Evolutionary conservation across 371 early-diverging fungal species (phyloP).

Genomic region (Mucor circinelloides): DNA sequence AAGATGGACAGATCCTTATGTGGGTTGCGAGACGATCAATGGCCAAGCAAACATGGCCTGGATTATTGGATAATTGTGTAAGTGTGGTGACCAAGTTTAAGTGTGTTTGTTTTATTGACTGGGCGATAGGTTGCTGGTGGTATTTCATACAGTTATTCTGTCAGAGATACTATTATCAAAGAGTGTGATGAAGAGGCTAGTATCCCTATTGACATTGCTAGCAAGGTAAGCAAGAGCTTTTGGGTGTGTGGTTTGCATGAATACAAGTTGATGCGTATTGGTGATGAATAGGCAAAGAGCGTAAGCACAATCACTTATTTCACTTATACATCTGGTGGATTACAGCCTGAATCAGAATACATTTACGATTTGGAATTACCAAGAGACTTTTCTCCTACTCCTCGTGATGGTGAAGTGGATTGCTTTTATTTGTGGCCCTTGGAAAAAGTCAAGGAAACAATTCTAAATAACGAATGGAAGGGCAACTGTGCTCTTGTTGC

Average conservation of each 20-base stretch:
- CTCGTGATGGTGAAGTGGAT: slow-evolving; percentile 92
- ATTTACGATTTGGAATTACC: slow-evolving; percentile 84
- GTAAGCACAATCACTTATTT: slow-evolving; percentile 77
- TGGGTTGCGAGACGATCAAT: slow-evolving; percentile 84
- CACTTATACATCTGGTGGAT: slow-evolving; percentile 51
- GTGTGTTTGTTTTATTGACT: neutral
- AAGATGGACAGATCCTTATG: slow-evolving; percentile 61
- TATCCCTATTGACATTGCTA: slow-evolving; percentile 61
- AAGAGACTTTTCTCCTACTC: slow-evolving; percentile 62
- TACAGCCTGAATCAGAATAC: slow-evolving; percentile 78
- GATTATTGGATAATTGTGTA: slow-evolving; percentile 84
- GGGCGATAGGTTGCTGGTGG: slow-evolving; percentile 77
- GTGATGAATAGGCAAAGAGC: slow-evolving; percentile 42
- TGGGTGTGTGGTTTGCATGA: too few relatives aligned
- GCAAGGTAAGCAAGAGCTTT: slow-evolving; percentile 22
- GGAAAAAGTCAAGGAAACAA: slow-evolving; percentile 59
- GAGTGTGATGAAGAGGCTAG: slow-evolving; percentile 93
- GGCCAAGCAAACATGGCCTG: slow-evolving; percentile 88
- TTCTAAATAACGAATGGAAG: slow-evolving; percentile 78
- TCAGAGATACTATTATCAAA: slow-evolving; percentile 72
- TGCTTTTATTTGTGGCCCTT: slow-evolving; percentile 76
- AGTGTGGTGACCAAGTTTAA: neutral
- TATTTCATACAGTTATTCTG: slow-evolving; percentile 66
- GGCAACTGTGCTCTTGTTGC: slow-evolving; percentile 82
- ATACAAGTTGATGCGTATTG: neutral